Evolutionary conservation across 352 stramenopile genomes (phyloP), one percentile per base, ranked within the genome.

Genomic region (Phytophthora chlamydospora): DNA sequence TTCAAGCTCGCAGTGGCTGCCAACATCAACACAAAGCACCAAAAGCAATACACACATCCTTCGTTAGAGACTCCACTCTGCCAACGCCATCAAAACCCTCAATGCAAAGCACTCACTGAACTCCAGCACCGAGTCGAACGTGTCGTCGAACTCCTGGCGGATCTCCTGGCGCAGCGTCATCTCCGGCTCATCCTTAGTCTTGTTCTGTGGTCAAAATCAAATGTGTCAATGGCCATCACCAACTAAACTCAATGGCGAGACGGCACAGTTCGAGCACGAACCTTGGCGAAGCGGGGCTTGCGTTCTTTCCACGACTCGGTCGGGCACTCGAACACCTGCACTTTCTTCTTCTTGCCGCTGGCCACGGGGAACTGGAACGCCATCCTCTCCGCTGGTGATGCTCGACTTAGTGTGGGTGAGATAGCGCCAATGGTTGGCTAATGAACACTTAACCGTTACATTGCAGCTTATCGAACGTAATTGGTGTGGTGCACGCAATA

Each of bases 241-340:
- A 50, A 31, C 21, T 1, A 40, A 33, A 48, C 51, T 16, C 24
- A 32, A 24, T 4, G 9, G 11, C 10, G 36, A 44, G 29, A 32
- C 34, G 21, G 3, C 43, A 13, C 3, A 16, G 32, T 39, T 29
- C 6, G 2, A 43, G 19, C 19, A 64, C 66, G 24, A 61, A 85
- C 75, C 39, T 69, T 75, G n/a, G 58, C 29, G 0, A 41, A 14
- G 6, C 59, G 54, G 4, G 66, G 64, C 34, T 75, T 78, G 21
- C 69, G 67, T 63, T 73, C 56, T 50, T 93, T 93, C 84, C 84
- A 93, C 31, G 82, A 73, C 70, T 90, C 82, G 9, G 77, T 62
- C 12, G 84, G 84, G 54, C 85, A 93, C 62, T 85, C 76, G 38
- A 92, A 92, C 27, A 93, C 82, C 44, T 93, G 66, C 53, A 95